phyloP scores from a whole-genome alignment of 129 eudicot species.

The Artemisia argyi region DNA sequence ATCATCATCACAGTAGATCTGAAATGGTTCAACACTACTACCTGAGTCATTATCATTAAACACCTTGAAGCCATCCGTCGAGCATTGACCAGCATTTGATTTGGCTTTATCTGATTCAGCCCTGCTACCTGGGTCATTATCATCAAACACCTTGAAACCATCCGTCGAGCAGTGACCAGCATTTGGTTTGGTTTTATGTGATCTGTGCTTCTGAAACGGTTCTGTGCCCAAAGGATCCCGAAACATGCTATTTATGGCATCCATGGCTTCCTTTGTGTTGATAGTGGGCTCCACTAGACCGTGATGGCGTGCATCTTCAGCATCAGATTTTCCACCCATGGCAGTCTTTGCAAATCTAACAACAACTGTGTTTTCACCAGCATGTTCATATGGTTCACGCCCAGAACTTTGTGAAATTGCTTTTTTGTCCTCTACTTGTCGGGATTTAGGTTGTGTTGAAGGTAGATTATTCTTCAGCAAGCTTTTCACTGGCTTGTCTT shows the following conservation, averaged over 20 bases:
- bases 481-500: slow-evolving; percentile 19
- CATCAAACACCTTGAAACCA: slow-evolving; percentile 61
- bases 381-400: slow-evolving; percentile 28
- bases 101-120: slow-evolving; percentile 43
- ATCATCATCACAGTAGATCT: slow-evolving; percentile 64
- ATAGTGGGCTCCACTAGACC: slow-evolving; percentile 97
- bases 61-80: slow-evolving; percentile 49
- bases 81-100: slow-evolving; percentile 31
- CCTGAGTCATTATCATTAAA: slow-evolving; percentile 54
- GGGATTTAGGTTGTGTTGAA: slow-evolving; percentile 22
- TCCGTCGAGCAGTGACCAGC: slow-evolving; percentile 29
- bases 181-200: slow-evolving; percentile 43
- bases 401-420: slow-evolving; percentile 32
- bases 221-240: slow-evolving; percentile 82
- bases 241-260: slow-evolving; percentile 91
- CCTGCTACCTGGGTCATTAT: slow-evolving; percentile 43
- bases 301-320: slow-evolving; percentile 95
- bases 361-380: slow-evolving; percentile 73
- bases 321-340: slow-evolving; percentile 64
- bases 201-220: slow-evolving; percentile 36
- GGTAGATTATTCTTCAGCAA: slow-evolving; percentile 23
- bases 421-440: slow-evolving; percentile 21
- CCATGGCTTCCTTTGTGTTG: slow-evolving; percentile 89
- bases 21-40: slow-evolving; percentile 41
- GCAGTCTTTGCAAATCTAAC: slow-evolving; percentile 78